Conservation (phyloP, 176 grass and related monocot genomes). For the Oryza punctata region DNA sequence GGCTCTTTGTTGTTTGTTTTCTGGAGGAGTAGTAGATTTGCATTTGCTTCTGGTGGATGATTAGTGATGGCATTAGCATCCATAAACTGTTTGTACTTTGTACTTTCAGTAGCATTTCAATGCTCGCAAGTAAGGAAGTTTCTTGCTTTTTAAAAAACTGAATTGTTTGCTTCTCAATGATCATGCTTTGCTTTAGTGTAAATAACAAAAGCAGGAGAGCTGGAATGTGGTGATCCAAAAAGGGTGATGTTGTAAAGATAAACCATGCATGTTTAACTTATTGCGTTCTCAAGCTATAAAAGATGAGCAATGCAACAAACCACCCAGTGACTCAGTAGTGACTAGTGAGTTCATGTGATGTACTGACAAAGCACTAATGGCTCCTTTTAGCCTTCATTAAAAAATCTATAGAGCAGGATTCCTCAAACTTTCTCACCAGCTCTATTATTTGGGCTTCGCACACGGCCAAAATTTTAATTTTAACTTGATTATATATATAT, state of each 20-base stretch:
- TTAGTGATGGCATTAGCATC: slow-evolving; percentile 12
- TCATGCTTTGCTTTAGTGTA: slow-evolving; percentile 15
- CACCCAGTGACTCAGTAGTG: not conserved
- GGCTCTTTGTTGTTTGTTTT: not conserved
- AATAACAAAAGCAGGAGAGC: slow-evolving; percentile 6
- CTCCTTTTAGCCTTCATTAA: slow-evolving; percentile 12
- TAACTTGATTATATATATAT: no score
- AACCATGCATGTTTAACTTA: not conserved
- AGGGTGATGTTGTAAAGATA: not conserved
- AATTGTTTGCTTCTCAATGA: not conserved
- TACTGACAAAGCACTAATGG: slow-evolving; percentile 24
- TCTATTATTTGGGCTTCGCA: no score
- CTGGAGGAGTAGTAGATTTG: not conserved
- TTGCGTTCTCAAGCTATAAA: slow-evolving; percentile 3
- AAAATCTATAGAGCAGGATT: not conserved
- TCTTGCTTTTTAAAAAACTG: not conserved
- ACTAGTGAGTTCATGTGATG: slow-evolving; percentile 1
- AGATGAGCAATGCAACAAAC: not conserved
- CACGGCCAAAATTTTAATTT: no score
- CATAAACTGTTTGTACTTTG: not conserved
- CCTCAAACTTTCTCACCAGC: no score
- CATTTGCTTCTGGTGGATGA: slow-evolving; percentile 12
- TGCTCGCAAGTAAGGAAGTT: slow-evolving; percentile 14
- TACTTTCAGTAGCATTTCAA: not conserved
- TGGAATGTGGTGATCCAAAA: slow-evolving; percentile 24